These are phyloP conservation scores for Cyclostephanos tholiformis DNA, from an alignment of 108 stramenopile species.

Conservation along the genomic window DNA sequence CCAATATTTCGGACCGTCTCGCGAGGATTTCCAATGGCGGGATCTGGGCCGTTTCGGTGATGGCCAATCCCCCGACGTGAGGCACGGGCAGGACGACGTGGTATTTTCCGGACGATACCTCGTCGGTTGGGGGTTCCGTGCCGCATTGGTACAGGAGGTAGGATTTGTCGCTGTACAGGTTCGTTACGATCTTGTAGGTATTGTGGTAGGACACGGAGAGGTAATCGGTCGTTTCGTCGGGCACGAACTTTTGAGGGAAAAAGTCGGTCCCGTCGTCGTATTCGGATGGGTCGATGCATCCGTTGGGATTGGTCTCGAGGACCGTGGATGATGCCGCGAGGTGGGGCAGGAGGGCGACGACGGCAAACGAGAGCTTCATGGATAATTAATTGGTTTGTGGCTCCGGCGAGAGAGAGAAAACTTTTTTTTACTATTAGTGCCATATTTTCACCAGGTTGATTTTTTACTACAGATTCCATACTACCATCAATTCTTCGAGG, in stretches of 20 bases:
- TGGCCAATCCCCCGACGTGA: conserved; percentile 38
- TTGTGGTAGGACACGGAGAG: conserved; percentile 36
- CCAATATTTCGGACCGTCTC: conserved; percentile 27
- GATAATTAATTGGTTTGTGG: too few relatives aligned
- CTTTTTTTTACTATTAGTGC: too few relatives aligned
- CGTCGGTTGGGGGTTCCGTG: conserved; percentile 47
- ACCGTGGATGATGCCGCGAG: conserved; percentile 15
- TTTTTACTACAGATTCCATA: too few relatives aligned
- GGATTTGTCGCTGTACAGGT: conserved; percentile 32
- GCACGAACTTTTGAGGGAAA: conserved; percentile 46
- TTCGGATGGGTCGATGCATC: conserved; percentile 34
- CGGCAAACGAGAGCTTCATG: conserved; percentile 38
- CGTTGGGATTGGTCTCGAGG: conserved; percentile 23
- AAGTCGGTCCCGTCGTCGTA: conserved; percentile 38
- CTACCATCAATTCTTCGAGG: too few relatives aligned
- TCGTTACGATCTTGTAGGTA: conserved; percentile 53
- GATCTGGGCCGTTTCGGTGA: conserved; percentile 46
- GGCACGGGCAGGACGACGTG: conserved; percentile 38
- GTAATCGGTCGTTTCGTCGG: conserved; percentile 41
- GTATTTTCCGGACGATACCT: conserved; percentile 23
- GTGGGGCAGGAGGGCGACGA: conserved; percentile 11
- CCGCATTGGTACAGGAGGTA: conserved; percentile 57
- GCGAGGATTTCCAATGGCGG: conserved; percentile 43
- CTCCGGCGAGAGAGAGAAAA: too few relatives aligned
- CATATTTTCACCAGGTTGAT: too few relatives aligned